These are phyloP conservation scores for Xylaria intraflava DNA, from an alignment of 495 filamentous ascomycete species.

Conservation along the genomic window DNA sequence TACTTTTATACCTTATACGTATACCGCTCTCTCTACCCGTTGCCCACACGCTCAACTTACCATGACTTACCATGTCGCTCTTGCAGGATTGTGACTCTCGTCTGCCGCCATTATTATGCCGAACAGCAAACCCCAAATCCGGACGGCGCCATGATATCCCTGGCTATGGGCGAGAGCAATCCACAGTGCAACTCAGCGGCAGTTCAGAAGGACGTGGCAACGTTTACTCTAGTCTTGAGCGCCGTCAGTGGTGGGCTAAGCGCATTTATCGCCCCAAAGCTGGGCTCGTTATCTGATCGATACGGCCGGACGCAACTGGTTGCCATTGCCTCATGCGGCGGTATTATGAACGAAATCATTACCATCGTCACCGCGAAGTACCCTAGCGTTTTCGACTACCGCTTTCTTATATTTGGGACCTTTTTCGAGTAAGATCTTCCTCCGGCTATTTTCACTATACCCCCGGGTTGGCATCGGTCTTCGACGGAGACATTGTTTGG, in stretches of 20 bases:
- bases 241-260: conserved; percentile 63
- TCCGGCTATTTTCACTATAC: background rate
- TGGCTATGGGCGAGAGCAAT: conserved; percentile 61
- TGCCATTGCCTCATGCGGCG: conserved; percentile 57
- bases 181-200: conserved; percentile 64
- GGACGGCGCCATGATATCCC: conserved; percentile 52
- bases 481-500: background rate
- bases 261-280: conserved; percentile 70
- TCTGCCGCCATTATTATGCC: conserved; percentile 72
- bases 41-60: conserved; percentile 8
- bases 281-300: conserved; percentile 82
- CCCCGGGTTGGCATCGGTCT: too few species aligned
- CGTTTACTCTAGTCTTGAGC: conserved; percentile 66
- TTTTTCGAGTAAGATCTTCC: conserved; percentile 49
- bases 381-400: conserved; percentile 62
- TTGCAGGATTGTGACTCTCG: conserved; percentile 59
- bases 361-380: conserved; percentile 69
- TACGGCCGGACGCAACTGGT: conserved; percentile 74
- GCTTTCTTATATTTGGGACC: conserved; percentile 66
- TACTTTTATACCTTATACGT: background rate
- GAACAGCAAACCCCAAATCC: conserved; percentile 54
- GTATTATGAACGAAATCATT: conserved; percentile 62
- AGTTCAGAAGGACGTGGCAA: conserved; percentile 67
- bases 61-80: conserved; percentile 7
- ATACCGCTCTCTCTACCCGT: background rate